These are phyloP conservation scores for Xylaria scruposa DNA, from an alignment of 495 filamentous ascomycete species.

Conservation along the genomic window DNA sequence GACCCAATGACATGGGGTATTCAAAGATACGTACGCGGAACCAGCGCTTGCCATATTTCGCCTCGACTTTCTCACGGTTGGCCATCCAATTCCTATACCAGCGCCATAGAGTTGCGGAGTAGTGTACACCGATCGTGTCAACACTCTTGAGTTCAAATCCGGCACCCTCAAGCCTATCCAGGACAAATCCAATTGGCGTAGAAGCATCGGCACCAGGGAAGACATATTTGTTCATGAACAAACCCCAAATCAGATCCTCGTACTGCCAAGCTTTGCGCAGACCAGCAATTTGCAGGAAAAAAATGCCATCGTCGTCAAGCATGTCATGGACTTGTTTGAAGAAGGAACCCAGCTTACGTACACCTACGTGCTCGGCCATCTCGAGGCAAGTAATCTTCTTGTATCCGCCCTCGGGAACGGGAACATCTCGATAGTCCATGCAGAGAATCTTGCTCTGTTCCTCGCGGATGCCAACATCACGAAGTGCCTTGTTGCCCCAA, in stretches of 20 bases:
- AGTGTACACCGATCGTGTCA: conserved; percentile 94
- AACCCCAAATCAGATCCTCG: conserved; percentile 85
- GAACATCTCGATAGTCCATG: conserved; percentile 86
- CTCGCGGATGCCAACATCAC: conserved; percentile 70
- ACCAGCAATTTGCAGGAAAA: conserved; percentile 86
- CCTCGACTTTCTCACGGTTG: conserved; percentile 92
- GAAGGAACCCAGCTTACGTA: conserved; percentile 73
- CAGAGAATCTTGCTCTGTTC: conserved; percentile 77
- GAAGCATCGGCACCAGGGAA: conserved; percentile 89
- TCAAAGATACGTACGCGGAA: conserved; percentile 75
- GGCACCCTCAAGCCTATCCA: conserved; percentile 72
- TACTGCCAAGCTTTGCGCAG: conserved; percentile 85
- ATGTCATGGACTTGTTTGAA: conserved; percentile 79
- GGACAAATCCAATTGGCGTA: conserved; percentile 75
- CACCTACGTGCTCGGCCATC: conserved; percentile 91
- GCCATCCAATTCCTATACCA: conserved; percentile 99
- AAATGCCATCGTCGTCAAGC: conserved; percentile 84
- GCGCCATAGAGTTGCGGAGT: conserved; percentile 95
- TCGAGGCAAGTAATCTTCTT: conserved; percentile 88
- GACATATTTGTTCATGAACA: conserved; percentile 93
- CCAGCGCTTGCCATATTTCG: conserved; percentile 95
- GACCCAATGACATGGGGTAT: neutral
- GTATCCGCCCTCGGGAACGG: conserved; percentile 70
- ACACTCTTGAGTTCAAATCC: conserved; percentile 80
- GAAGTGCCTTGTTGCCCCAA: conserved; percentile 79